Conservation (phyloP, 164 flowering plant species). For the Magnolia sinica region DNA sequence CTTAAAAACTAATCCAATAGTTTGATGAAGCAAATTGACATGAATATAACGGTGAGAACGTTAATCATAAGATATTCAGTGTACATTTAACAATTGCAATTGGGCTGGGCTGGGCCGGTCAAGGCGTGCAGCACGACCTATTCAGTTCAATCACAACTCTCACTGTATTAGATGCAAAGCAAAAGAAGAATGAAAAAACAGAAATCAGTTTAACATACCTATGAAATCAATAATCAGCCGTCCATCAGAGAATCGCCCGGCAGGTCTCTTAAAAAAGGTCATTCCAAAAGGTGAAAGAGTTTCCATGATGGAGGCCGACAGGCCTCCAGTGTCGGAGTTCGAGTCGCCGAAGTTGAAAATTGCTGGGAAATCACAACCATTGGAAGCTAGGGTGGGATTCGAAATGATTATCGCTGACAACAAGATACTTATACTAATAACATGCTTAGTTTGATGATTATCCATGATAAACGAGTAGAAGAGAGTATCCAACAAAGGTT, state of each 20-base stretch:
- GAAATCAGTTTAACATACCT: background rate
- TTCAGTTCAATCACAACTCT: no score
- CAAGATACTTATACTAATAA: background rate
- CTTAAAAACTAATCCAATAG: no score
- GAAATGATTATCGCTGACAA: background rate
- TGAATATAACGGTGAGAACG: no score
- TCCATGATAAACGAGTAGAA: background rate
- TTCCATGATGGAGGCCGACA: constrained; percentile 41
- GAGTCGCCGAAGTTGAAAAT: constrained; percentile 61
- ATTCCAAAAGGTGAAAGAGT: constrained; percentile 36
- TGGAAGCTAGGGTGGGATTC: background rate
- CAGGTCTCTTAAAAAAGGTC: constrained; percentile 36
- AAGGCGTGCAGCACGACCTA: no score
- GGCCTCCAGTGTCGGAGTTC: constrained; percentile 58
- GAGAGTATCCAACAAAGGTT: background rate
- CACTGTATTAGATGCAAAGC: no score
- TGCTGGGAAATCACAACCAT: constrained; percentile 2
- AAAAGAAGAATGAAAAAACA: no score
- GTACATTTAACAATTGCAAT: no score
- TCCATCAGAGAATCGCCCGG: constrained; percentile 49
- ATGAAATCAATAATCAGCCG: constrained; percentile 31
- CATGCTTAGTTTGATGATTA: background rate
- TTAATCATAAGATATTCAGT: no score
- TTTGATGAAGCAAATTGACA: no score
- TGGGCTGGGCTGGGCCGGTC: no score